Conservation (phyloP, 768 basidiomycete genomes). For the Dentipellis sp. region DNA sequence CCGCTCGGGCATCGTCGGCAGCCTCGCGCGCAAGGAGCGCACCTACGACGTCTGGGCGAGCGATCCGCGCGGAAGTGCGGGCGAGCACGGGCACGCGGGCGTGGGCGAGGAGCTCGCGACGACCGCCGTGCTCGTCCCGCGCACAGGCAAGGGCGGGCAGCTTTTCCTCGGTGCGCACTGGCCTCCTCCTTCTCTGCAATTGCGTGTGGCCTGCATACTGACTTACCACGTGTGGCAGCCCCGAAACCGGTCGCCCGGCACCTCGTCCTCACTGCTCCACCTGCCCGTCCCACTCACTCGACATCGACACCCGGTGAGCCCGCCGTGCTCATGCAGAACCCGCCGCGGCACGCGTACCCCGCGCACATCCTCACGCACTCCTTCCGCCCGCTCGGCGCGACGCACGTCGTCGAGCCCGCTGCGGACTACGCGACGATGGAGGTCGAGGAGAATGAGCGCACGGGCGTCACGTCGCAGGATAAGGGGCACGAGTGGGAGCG, state of each 20-base stretch:
- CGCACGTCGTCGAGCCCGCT: not conserved
- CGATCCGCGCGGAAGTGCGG: not conserved
- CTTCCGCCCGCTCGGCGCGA: conserved; percentile 11
- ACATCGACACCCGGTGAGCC: not conserved
- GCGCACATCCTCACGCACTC: conserved; percentile 10
- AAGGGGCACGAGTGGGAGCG: not conserved
- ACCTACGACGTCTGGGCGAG: conserved; percentile 11
- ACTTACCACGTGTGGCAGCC: not conserved
- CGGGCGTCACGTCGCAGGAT: not conserved
- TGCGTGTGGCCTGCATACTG: not conserved
- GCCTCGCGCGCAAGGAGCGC: conserved; percentile 1
- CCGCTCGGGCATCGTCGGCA: conserved; percentile 6
- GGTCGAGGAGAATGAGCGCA: not conserved
- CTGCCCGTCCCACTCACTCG: conserved; percentile 1
- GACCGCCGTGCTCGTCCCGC: conserved; percentile 10
- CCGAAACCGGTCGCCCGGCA: conserved; percentile 9
- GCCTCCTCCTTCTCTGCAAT: not conserved
- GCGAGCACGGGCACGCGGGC: not conserved
- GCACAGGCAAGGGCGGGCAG: conserved; percentile 10
- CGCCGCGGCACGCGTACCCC: conserved; percentile 11
- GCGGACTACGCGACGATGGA: not conserved
- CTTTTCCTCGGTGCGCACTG: conserved; percentile 9
- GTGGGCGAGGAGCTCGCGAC: conserved; percentile 10
- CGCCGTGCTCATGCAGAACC: not conserved
- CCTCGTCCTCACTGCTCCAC: conserved; percentile 6